Base-by-base conservation (phyloP, 441 rosid genomes). In the Biscutella auriculata region DNA sequence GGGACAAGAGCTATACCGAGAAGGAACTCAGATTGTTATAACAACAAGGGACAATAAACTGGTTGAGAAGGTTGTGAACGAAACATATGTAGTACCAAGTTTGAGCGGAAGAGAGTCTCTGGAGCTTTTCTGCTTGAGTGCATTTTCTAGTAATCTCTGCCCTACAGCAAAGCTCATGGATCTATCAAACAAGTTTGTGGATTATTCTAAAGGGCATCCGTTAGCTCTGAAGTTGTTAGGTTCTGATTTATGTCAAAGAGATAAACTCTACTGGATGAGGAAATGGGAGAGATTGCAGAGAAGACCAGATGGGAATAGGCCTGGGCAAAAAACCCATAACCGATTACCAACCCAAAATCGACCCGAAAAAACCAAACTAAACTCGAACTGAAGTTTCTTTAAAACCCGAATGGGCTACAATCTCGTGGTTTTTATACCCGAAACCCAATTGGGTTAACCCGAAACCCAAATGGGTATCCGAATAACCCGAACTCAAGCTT, bases 1-100 rank as follows among this genome's bases (percentile, higher is more conserved):
- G 2, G 14, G 21, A 13, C 1, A 6, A 6, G 30, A 56, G 5
- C 60, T 73, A 69, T 72, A 73, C 51, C 43, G 70, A 25, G 23
- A 19, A 11, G 76, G 75, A 29, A 77, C 68, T 25, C 55, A 74
- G 45, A 53, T 77, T 55, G 57, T 79, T 27, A 25, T 76, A 33
- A 71, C 81, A 45, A 68, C 71, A 1, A 59, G 77, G 16, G 57
- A 76, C 40, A 37, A 39, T 10, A 63, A 79, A 49, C 42, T 79
- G 3, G 8, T 37, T 2, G 50, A 39, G 14, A 19, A 23, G 1
- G 2, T 58, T 50, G 66, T 52, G 19, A 52, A 45, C 11, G 49
- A 21, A 5, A 41, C 53, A 60, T 62, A 72, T 39, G 32, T 43
- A 14, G 62, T 61, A 6, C 51, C 61, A 0, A 34, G 11, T 26